These are phyloP conservation scores for Trametes villosa DNA, from an alignment of 768 basidiomycete species.

Conservation along the genomic window DNA sequence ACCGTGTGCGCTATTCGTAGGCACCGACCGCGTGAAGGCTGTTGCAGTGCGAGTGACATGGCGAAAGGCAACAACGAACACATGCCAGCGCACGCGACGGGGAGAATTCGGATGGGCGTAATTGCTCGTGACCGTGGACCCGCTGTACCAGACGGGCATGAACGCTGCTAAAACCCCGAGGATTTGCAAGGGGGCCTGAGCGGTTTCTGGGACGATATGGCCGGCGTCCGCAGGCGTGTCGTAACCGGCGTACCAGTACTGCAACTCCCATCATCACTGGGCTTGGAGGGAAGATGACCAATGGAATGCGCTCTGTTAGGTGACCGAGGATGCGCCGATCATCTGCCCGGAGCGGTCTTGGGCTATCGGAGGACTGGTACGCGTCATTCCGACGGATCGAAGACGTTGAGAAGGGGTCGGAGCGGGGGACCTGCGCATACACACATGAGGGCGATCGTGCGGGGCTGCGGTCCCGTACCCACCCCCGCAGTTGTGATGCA, in stretches of 20 bases:
- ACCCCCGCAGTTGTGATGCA: slow-evolving; percentile 12
- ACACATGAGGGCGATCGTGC: background rate
- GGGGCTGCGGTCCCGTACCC: slow-evolving; percentile 19
- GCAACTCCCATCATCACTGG: slow-evolving; percentile 4
- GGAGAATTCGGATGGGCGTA: slow-evolving; percentile 28
- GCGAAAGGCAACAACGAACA: background rate
- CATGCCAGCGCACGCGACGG: slow-evolving; percentile 21
- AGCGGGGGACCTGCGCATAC: background rate
- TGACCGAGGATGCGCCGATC: slow-evolving; percentile 25
- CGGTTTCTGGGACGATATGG: background rate
- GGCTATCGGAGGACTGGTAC: background rate
- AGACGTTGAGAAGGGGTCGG: background rate
- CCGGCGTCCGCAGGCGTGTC: background rate
- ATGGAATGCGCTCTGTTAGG: slow-evolving; percentile 6
- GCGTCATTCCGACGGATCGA: background rate
- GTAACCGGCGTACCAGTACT: background rate
- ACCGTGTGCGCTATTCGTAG: slow-evolving; percentile 19
- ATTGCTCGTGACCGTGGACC: slow-evolving; percentile 30
- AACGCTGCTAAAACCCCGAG: slow-evolving; percentile 15
- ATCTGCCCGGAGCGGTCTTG: slow-evolving; percentile 14
- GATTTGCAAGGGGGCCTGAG: slow-evolving; percentile 8
- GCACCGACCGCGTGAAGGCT: slow-evolving; percentile 2
- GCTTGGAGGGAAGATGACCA: background rate
- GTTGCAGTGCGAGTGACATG: background rate
- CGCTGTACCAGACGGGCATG: background rate